These are phyloP conservation scores for Pyricularia sp. DNA, from an alignment of 2,329 filamentous ascomycete genomes.

Conservation along the genomic window DNA sequence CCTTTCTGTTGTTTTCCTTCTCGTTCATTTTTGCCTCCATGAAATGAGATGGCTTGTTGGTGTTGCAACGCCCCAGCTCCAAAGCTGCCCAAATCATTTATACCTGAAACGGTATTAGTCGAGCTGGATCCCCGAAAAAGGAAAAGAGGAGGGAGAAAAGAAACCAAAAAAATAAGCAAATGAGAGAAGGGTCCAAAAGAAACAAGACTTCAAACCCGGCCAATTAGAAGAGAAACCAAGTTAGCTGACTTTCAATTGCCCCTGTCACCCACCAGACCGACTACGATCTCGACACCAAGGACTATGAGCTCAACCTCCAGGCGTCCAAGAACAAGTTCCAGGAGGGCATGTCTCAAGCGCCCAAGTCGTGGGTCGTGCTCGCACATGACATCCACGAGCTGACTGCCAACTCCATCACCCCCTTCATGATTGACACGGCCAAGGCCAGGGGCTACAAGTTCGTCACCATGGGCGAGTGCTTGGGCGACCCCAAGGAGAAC, in stretches of 20 bases:
- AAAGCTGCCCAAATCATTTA: background rate
- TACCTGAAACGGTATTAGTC: background rate
- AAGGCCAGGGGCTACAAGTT: slow-evolving; percentile 29
- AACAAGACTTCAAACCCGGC: background rate
- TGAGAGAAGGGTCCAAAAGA: background rate
- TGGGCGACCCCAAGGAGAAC: slow-evolving; percentile 32
- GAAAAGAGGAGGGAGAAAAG: background rate
- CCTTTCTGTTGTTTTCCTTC: background rate
- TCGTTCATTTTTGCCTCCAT: no score
- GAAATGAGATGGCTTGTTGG: background rate
- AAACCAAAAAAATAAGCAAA: no score
- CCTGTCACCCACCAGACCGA: slow-evolving; percentile 11
- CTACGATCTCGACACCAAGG: slow-evolving; percentile 21
- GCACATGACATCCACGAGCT: slow-evolving; percentile 35
- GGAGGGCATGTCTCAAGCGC: slow-evolving; percentile 9
- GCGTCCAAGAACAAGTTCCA: slow-evolving; percentile 13
- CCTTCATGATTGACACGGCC: slow-evolving; percentile 30
- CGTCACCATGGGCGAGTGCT: slow-evolving; percentile 37
- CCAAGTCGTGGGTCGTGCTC: slow-evolving; percentile 19
- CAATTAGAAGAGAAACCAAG: background rate
- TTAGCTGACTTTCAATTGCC: background rate
- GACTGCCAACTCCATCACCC: slow-evolving; percentile 31
- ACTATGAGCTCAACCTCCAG: slow-evolving; percentile 19
- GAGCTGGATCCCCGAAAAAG: background rate
- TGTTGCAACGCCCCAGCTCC: background rate